A percentile compares a stretch with the other conserved stretches of the same genome.
phyloP scores from a whole-genome alignment of 306 rosid species.

The Quercus agrifolia region DNA sequence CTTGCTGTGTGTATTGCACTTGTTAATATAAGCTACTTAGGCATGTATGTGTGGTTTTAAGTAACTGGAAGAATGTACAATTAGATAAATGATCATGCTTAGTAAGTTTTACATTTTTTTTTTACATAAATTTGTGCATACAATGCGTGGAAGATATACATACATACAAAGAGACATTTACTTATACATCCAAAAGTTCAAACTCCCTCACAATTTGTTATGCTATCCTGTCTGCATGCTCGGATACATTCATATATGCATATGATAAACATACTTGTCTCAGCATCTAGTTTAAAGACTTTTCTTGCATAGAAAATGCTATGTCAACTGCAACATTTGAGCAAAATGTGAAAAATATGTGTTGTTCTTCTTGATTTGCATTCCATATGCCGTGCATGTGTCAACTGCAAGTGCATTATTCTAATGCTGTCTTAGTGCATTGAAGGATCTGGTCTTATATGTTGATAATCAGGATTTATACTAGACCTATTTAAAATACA shows the following conservation, averaged over 20 bases:
- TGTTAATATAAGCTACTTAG: constrained; percentile 26
- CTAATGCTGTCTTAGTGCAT: constrained; percentile 24
- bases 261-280: background rate
- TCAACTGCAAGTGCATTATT: constrained; percentile 39
- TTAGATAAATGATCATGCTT: constrained; percentile 11
- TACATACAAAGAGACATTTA: background rate
- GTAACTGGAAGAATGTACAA: constrained; percentile 1
- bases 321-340: constrained; percentile 25
- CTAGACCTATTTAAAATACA: constrained; percentile 29
- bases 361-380: constrained; percentile 38
- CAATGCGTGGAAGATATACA: background rate
- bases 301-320: constrained; percentile 40
- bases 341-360: constrained; percentile 27
- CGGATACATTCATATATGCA: background rate
- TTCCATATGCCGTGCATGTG: constrained; percentile 38
- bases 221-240: background rate
- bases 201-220: background rate
- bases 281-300: constrained; percentile 3
- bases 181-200: background rate
- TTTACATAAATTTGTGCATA: constrained; percentile 2
- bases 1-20: constrained; percentile 7
- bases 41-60: constrained; percentile 13
- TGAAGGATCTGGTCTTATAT: constrained; percentile 22
- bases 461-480: constrained; percentile 11
- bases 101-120: constrained; percentile 3